These are phyloP conservation scores for Rhododendron ovatum DNA, from an alignment of 148 eudicot genomes.

Conservation along the genomic window DNA sequence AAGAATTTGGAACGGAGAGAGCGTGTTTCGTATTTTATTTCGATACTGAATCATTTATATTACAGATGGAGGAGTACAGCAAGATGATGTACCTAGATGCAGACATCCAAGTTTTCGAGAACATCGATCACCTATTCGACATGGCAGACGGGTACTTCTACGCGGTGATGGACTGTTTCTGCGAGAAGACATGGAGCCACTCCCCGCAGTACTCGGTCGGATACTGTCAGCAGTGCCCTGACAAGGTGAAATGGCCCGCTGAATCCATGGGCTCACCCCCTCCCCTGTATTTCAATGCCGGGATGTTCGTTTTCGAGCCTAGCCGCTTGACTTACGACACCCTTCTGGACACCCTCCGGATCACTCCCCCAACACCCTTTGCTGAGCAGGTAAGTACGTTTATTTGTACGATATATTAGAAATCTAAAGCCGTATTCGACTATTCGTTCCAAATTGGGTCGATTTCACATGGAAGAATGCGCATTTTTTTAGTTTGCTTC, in stretches of 20 bases:
- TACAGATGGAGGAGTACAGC: conserved; percentile 27
- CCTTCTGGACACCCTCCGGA: conserved; percentile 20
- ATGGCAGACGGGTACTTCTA: conserved; percentile 24
- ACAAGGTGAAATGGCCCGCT: conserved; percentile 25
- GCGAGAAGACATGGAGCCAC: conserved; percentile 37
- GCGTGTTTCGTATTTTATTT: background rate
- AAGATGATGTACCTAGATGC: conserved; percentile 37
- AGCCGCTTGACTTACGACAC: conserved; percentile 11
- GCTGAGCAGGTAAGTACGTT: conserved; percentile 23
- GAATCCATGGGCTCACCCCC: conserved; percentile 32
- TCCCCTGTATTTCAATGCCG: conserved; percentile 30
- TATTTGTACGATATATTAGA: no score
- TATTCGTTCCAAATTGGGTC: background rate
- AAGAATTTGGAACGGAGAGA: no score
- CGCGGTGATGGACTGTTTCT: conserved; percentile 34
- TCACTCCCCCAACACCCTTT: conserved; percentile 23
- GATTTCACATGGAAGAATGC: background rate
- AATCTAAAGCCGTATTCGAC: background rate
- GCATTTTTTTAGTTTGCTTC: background rate
- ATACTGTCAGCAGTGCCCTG: conserved; percentile 35
- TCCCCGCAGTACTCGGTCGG: conserved; percentile 28
- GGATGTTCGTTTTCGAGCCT: conserved; percentile 31
- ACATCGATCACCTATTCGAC: conserved; percentile 34
- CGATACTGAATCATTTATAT: background rate
- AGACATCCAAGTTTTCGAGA: conserved; percentile 30